Evolutionary conservation across 306 rosid species (phyloP), one percentile per base, ranked within the genome.

Genomic region (Carpinus viminea): DNA sequence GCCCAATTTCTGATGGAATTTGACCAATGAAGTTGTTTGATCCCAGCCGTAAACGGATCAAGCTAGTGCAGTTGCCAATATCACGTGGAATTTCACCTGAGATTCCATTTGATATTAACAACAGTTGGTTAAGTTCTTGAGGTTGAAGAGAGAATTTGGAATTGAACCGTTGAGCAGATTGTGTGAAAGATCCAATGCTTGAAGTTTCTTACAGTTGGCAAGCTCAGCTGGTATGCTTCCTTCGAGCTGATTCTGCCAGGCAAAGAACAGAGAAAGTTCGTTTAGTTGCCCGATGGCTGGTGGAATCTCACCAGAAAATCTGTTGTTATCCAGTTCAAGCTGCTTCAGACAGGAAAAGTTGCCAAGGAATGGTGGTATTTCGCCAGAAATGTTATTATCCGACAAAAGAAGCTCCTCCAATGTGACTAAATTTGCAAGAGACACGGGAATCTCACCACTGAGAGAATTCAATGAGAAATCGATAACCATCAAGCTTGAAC

Each of bases 301-400:
- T n/a, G 98, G 97, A 86, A 94, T 94, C 82, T 46, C 65, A 5
- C 98, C 97, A 11, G 93, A 76, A 75, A 94, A 84, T 78, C 77
- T 80, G 94, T 94, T 94, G 86, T 94, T 94, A 66, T 94, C 98
- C 84, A 94, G 81, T 80, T 94, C 98, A 41, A 94, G 92, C 62
- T 94, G 96, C 86, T 83, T 92, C 80, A 94, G 79, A 51, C 68
- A 83, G 12, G 96, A 86, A 80, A 94, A 85, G 69, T 94, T 90
- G n/a, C 98, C 98, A 15, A 90, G 1, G 82, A 83, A 88, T 26
- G 84, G 55, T 28, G 98, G 97, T 74, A 94, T 92, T 56, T 83
- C 83, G 52, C 98, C 98, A 68, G 80, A 84, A 83, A 94, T 68
- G 76, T 86, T 74, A 74, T 94, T 94, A 38, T 79, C 91, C 55